Evolutionary conservation across 1,284 basidiomycete genomes (phyloP).

Genomic region (Ustilago crameri): DNA sequence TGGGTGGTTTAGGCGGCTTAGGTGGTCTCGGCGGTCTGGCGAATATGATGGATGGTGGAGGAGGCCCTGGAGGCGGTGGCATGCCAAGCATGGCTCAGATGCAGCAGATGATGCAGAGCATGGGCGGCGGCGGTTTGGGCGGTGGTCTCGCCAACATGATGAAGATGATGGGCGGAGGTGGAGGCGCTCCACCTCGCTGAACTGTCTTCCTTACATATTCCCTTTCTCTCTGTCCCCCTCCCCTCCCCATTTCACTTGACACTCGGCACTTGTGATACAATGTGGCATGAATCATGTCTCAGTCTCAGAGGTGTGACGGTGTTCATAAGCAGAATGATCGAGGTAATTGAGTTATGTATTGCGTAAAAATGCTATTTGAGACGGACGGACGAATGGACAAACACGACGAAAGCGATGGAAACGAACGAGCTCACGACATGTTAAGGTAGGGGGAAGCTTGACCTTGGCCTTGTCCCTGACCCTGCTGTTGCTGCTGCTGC

Average conservation of each 20-base stretch:
- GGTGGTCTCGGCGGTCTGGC: slow-evolving; percentile 37
- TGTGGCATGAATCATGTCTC: too few relatives aligned
- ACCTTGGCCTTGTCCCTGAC: slow-evolving; percentile 28
- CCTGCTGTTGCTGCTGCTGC: slow-evolving; percentile 22
- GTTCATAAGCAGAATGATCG: too few relatives aligned
- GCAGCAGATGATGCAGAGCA: slow-evolving; percentile 69
- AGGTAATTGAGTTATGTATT: slow-evolving; percentile 1
- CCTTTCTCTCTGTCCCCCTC: neutral
- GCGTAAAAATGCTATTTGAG: slow-evolving; percentile 1
- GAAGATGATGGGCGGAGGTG: slow-evolving; percentile 84
- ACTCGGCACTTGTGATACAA: too few relatives aligned
- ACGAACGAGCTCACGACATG: slow-evolving; percentile 26
- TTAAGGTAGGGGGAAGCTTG: slow-evolving; percentile 16
- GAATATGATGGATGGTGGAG: slow-evolving; percentile 46
- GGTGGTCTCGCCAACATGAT: slow-evolving; percentile 73
- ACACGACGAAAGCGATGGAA: slow-evolving; percentile 1
- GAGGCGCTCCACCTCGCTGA: slow-evolving; percentile 51
- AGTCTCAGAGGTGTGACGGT: too few relatives aligned
- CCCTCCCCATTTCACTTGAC: neutral
- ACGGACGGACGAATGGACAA: slow-evolving; percentile 6
- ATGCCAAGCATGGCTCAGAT: slow-evolving; percentile 57
- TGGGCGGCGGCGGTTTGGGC: slow-evolving; percentile 57
- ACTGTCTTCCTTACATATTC: too few relatives aligned
- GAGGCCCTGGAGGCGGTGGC: slow-evolving; percentile 26
- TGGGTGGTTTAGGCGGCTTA: slow-evolving; percentile 41